phyloP scores from a whole-genome alignment of 163 green algal species.

The Prototheca wickerhamii region DNA sequence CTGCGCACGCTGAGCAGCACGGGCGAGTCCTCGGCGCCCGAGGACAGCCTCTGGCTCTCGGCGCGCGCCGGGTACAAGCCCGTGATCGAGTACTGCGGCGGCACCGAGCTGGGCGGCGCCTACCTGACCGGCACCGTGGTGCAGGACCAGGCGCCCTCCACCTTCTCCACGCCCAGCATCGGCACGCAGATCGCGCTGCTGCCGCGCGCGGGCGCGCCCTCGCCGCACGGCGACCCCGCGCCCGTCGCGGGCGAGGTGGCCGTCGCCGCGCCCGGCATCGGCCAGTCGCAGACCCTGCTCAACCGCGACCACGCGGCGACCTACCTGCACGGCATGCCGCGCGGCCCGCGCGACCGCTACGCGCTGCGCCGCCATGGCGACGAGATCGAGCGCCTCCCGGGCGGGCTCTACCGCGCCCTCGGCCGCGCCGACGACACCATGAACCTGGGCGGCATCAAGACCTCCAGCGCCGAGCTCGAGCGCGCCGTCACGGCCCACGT shows the following conservation, averaged over 20 bases:
- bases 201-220: not conserved
- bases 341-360: not conserved
- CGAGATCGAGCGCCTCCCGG: slow-evolving; percentile 56
- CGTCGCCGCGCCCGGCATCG: slow-evolving; percentile 63
- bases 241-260: slow-evolving; percentile 56
- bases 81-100: slow-evolving; percentile 85
- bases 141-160: slow-evolving; percentile 63
- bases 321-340: slow-evolving; percentile 81
- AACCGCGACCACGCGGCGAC: slow-evolving; percentile 69
- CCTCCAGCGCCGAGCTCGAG: slow-evolving; percentile 80
- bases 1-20: slow-evolving; percentile 73
- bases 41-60: slow-evolving; percentile 87
- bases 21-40: slow-evolving; percentile 56
- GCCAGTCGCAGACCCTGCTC: slow-evolving; percentile 70
- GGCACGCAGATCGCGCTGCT: slow-evolving; percentile 62
- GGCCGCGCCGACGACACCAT: slow-evolving; percentile 90
- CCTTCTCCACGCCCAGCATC: slow-evolving; percentile 75
- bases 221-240: not conserved
- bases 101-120: slow-evolving; percentile 85
- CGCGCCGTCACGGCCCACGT: slow-evolving; percentile 46
- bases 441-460: slow-evolving; percentile 95
- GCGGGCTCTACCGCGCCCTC: slow-evolving; percentile 60
- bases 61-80: slow-evolving; percentile 45
- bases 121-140: slow-evolving; percentile 68
- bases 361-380: slow-evolving; percentile 81